Conservation (phyloP, 2,329 filamentous ascomycete species). For the Paradendryphiella salina region DNA sequence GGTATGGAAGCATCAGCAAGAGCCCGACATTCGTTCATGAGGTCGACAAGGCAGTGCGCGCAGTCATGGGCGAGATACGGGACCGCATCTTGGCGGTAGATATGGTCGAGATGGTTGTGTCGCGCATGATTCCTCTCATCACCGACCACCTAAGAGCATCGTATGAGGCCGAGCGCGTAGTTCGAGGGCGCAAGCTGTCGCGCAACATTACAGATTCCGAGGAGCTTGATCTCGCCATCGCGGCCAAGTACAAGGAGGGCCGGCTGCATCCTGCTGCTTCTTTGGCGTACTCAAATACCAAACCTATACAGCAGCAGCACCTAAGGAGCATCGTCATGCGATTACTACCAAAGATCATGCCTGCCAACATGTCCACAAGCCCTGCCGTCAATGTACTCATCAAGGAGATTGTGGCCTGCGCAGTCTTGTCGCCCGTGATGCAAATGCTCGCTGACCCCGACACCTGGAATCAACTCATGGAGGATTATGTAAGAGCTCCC, state of each 20-base stretch:
- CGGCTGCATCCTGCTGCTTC: slow-evolving; percentile 85
- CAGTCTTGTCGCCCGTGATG: slow-evolving; percentile 81
- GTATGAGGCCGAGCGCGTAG: slow-evolving; percentile 82
- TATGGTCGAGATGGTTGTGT: slow-evolving; percentile 79
- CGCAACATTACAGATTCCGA: slow-evolving; percentile 93
- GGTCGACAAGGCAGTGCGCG: slow-evolving; percentile 77
- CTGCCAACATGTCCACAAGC: slow-evolving; percentile 73
- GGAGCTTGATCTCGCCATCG: slow-evolving; percentile 92
- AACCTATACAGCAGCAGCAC: slow-evolving; percentile 84
- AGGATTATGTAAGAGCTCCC: slow-evolving; percentile 64
- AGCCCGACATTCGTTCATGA: slow-evolving; percentile 81
- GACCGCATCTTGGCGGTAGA: slow-evolving; percentile 76
- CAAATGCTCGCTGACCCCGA: slow-evolving; percentile 85
- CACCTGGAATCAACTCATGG: slow-evolving; percentile 96
- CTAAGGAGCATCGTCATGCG: slow-evolving; percentile 73
- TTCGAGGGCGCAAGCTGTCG: slow-evolving; percentile 85
- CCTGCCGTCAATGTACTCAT: slow-evolving; percentile 78
- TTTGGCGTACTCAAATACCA: slow-evolving; percentile 80
- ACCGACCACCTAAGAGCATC: slow-evolving; percentile 89
- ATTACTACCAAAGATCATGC: slow-evolving; percentile 74
- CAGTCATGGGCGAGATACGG: slow-evolving; percentile 70
- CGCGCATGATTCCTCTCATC: slow-evolving; percentile 81
- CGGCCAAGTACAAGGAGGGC: slow-evolving; percentile 88
- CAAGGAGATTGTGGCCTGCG: slow-evolving; percentile 88
- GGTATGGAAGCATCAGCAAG: slow-evolving; percentile 85